These are phyloP conservation scores for Podosphaera xanthii DNA, from an alignment of 2,329 filamentous ascomycete species.

Conservation along the genomic window DNA sequence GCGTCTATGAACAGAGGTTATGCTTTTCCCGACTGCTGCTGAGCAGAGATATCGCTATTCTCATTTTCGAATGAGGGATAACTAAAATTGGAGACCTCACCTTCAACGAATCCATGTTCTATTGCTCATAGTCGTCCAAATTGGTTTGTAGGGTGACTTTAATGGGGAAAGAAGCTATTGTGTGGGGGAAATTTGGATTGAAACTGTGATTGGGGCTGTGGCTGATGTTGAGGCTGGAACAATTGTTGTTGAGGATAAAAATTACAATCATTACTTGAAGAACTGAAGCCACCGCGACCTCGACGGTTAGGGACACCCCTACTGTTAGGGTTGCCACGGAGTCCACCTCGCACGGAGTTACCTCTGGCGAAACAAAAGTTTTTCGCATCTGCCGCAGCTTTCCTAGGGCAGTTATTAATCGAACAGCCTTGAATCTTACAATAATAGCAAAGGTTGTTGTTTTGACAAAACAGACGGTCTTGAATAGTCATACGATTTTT, in stretches of 20 bases:
- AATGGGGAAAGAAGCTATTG: neutral
- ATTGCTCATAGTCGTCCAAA: neutral
- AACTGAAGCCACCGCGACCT: too few species aligned
- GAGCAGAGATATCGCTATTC: too few species aligned
- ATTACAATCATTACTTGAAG: conserved; percentile 16
- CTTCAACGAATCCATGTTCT: too few species aligned
- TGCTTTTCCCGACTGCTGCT: too few species aligned
- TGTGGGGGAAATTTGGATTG: neutral
- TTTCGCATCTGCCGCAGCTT: neutral
- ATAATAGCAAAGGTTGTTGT: neutral
- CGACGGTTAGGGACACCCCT: too few species aligned
- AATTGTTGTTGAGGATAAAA: conserved; percentile 26
- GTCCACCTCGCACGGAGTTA: neutral
- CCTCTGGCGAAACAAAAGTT: neutral
- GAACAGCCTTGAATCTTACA: neutral
- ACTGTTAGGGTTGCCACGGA: too few species aligned
- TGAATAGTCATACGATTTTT: neutral
- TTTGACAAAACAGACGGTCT: neutral
- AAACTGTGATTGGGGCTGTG: neutral
- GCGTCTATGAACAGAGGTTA: too few species aligned
- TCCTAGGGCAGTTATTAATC: neutral
- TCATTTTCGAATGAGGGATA: too few species aligned
- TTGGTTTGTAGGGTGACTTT: neutral
- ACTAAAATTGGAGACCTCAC: too few species aligned
- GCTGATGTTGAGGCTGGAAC: conserved; percentile 17